These are phyloP conservation scores for Cryphonectria carpinicola DNA, from an alignment of 2,329 filamentous ascomycete species.

Conservation along the genomic window DNA sequence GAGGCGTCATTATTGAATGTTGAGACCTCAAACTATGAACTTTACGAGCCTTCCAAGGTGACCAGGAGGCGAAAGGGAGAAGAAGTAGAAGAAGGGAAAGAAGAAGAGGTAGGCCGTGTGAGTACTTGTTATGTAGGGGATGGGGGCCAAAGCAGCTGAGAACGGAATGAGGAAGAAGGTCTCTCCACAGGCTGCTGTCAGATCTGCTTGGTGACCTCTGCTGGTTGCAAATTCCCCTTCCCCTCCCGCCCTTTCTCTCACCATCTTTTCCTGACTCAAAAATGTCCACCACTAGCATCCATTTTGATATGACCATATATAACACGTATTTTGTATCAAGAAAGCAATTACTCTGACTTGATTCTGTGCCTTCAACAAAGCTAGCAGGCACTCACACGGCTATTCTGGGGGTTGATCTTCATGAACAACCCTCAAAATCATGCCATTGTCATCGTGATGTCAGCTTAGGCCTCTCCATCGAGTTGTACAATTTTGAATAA, in stretches of 20 bases:
- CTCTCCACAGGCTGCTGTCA: neutral
- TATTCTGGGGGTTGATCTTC: neutral
- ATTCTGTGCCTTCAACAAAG: neutral
- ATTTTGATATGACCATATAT: neutral
- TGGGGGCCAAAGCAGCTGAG: neutral
- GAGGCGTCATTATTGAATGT: neutral
- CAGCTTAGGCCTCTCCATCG: neutral
- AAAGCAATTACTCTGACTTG: neutral
- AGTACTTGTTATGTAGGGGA: neutral
- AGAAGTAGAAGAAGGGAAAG: too few species aligned
- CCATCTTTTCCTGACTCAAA: neutral
- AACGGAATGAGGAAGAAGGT: neutral
- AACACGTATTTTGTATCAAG: neutral
- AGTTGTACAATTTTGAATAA: too few species aligned
- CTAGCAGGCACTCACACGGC: neutral
- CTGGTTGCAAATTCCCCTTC: too few species aligned
- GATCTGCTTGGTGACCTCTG: neutral
- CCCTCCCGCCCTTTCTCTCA: too few species aligned
- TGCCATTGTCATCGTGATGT: neutral
- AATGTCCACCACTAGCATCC: neutral
- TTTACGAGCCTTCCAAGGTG: neutral
- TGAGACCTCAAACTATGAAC: neutral
- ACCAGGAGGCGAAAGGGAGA: neutral
- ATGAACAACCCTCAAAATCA: neutral
- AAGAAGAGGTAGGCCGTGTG: neutral